Evolutionary conservation across 805 yeast species (phyloP).

Genomic region (Monosporozyma aerobia): DNA sequence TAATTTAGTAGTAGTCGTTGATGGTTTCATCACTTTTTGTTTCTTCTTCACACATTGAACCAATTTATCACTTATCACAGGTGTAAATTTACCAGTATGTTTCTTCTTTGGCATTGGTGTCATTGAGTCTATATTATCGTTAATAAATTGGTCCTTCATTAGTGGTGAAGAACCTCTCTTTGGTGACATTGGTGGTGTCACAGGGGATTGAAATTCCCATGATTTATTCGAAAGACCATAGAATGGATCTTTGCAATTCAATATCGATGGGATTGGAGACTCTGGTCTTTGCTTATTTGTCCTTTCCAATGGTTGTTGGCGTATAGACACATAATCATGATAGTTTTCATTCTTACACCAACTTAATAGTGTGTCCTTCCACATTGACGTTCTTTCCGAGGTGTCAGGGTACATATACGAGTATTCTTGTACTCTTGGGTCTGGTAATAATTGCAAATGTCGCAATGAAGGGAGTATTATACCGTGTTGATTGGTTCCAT

Average conservation of each 20-base stretch:
- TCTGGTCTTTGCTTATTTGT: neutral
- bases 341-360: slow-evolving; percentile 30
- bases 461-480: slow-evolving; percentile 23
- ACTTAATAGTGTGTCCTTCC: slow-evolving; percentile 25
- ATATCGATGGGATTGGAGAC: slow-evolving; percentile 17
- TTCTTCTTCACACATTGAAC: slow-evolving; percentile 26
- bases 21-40: slow-evolving; percentile 4
- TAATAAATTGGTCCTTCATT: neutral
- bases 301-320: neutral
- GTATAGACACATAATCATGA: slow-evolving; percentile 24
- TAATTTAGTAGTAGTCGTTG: neutral
- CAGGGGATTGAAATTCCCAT: slow-evolving; percentile 13
- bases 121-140: neutral
- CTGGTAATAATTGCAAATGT: slow-evolving; percentile 26
- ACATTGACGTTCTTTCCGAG: slow-evolving; percentile 23
- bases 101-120: neutral
- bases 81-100: slow-evolving; percentile 6
- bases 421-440: slow-evolving; percentile 24
- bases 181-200: slow-evolving; percentile 28
- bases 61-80: slow-evolving; percentile 14
- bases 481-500: neutral
- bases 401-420: slow-evolving; percentile 30
- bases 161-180: neutral
- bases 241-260: slow-evolving; percentile 25
- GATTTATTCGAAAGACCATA: slow-evolving; percentile 13